Evolutionary conservation across 2,329 filamentous ascomycete genomes (phyloP).

Genomic region (Fusarium xylarioides): DNA sequence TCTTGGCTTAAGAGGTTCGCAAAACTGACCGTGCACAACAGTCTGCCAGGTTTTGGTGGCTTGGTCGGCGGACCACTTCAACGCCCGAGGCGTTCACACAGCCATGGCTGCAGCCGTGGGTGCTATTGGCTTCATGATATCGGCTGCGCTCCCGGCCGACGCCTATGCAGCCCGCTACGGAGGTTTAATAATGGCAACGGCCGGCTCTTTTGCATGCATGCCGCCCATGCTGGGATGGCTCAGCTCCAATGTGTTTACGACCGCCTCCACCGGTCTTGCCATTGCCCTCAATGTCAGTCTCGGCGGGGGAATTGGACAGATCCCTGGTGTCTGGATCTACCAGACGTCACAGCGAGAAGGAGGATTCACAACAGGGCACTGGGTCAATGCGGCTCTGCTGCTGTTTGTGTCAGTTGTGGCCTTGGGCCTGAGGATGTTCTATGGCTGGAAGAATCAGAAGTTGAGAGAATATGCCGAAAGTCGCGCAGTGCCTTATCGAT

Average conservation of each 20-base stretch:
- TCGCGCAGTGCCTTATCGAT: slow-evolving; percentile 47
- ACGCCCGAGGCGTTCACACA: slow-evolving; percentile 59
- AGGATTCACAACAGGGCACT: slow-evolving; percentile 77
- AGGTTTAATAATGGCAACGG: slow-evolving; percentile 72
- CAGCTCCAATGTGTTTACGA: slow-evolving; percentile 72
- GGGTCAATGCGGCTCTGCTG: slow-evolving; percentile 69
- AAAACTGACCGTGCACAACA: slow-evolving; percentile 27
- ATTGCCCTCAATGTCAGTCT: slow-evolving; percentile 76
- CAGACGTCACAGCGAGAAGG: slow-evolving; percentile 65
- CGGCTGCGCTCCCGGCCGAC: slow-evolving; percentile 68
- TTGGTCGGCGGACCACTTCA: slow-evolving; percentile 71
- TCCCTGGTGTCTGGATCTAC: slow-evolving; percentile 79
- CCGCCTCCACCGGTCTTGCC: slow-evolving; percentile 71
- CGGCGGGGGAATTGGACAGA: slow-evolving; percentile 73
- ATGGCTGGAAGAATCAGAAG: slow-evolving; percentile 57
- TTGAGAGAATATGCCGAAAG: slow-evolving; percentile 45
- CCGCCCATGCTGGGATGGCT: slow-evolving; percentile 77
- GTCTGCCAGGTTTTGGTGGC: slow-evolving; percentile 55
- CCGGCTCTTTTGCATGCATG: slow-evolving; percentile 74
- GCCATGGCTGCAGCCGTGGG: slow-evolving; percentile 55
- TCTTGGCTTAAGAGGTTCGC: neutral
- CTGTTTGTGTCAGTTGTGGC: slow-evolving; percentile 67
- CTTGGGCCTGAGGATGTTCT: slow-evolving; percentile 64
- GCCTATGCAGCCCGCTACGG: slow-evolving; percentile 71
- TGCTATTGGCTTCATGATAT: slow-evolving; percentile 64